Conservation (phyloP, 768 basidiomycete genomes). For the Nidula microcarpa region DNA sequence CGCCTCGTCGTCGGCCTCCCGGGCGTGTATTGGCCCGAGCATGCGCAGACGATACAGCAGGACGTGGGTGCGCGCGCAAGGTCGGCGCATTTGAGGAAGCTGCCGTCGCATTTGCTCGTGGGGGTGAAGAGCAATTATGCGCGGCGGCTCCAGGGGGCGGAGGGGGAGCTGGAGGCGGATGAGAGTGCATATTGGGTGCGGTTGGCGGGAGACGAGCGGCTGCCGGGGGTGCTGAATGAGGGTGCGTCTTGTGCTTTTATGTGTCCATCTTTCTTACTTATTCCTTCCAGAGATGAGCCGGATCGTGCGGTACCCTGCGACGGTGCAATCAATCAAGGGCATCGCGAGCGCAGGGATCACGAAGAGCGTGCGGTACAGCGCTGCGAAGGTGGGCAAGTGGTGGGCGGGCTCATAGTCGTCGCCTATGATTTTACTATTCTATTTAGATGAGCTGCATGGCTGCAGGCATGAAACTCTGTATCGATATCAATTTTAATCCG, state of each 20-base stretch:
- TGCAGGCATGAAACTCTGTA: not conserved
- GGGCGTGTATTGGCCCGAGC: slow-evolving; percentile 69
- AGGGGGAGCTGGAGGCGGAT: slow-evolving; percentile 47
- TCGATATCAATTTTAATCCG: too few species aligned
- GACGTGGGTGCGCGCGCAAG: slow-evolving; percentile 67
- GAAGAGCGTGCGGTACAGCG: slow-evolving; percentile 74
- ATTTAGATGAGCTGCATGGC: not conserved
- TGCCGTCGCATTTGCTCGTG: slow-evolving; percentile 65
- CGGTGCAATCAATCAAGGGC: slow-evolving; percentile 83
- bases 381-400: slow-evolving; percentile 85
- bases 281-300: slow-evolving; percentile 56
- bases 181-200: slow-evolving; percentile 75
- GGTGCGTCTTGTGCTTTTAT: slow-evolving; percentile 33
- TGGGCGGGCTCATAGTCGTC: slow-evolving; percentile 42
- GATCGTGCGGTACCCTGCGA: slow-evolving; percentile 82
- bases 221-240: slow-evolving; percentile 49
- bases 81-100: slow-evolving; percentile 70
- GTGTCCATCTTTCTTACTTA: not conserved
- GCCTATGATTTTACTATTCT: not conserved
- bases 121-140: slow-evolving; percentile 53
- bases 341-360: slow-evolving; percentile 76
- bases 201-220: slow-evolving; percentile 60
- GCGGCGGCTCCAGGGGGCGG: slow-evolving; percentile 19
- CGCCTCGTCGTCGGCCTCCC: slow-evolving; percentile 74
- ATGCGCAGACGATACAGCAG: slow-evolving; percentile 60